phyloP scores from a whole-genome alignment of 352 stramenopile genomes.

The Elongisporangium undulatum region DNA sequence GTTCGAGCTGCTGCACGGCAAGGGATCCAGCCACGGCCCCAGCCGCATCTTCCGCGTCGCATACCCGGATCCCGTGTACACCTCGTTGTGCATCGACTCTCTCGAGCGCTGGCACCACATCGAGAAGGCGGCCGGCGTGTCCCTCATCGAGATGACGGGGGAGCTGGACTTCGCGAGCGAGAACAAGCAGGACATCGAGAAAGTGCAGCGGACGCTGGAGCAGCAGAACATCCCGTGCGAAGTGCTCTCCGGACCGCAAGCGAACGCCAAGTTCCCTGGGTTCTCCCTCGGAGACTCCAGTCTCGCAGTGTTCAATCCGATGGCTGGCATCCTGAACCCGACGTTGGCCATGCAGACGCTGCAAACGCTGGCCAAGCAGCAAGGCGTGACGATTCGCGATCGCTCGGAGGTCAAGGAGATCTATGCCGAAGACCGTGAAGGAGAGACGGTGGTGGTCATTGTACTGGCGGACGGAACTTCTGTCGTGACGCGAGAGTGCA shows the following conservation, averaged over 20 bases:
- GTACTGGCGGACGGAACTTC: conserved; percentile 19
- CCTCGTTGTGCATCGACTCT: conserved; percentile 56
- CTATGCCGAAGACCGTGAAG: conserved; percentile 13
- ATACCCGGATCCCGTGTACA: conserved; percentile 71
- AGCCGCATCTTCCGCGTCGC: conserved; percentile 81
- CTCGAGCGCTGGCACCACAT: conserved; percentile 56
- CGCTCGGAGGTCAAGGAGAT: conserved; percentile 22
- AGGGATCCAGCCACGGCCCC: conserved; percentile 70
- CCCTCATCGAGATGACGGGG: conserved; percentile 57
- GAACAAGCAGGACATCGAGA: conserved; percentile 18
- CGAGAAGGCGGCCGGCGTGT: conserved; percentile 24
- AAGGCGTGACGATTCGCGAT: conserved; percentile 38
- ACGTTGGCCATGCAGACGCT: conserved; percentile 45
- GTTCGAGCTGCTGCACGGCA: conserved; percentile 52
- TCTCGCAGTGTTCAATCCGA: conserved; percentile 43
- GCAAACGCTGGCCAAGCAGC: conserved; percentile 29
- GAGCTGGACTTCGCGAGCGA: conserved; percentile 44
- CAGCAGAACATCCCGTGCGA: conserved; percentile 35
- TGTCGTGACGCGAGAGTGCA: conserved; percentile 31
- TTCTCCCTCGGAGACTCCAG: conserved; percentile 34
- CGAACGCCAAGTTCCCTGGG: conserved; percentile 42
- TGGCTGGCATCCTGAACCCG: conserved; percentile 49
- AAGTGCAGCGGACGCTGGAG: conserved; percentile 23
- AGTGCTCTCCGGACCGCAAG: conserved; percentile 32
- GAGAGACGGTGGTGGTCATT: conserved; percentile 19